Conservation (phyloP, 2,329 filamentous ascomycete species). For the Colletotrichum kahawae region DNA sequence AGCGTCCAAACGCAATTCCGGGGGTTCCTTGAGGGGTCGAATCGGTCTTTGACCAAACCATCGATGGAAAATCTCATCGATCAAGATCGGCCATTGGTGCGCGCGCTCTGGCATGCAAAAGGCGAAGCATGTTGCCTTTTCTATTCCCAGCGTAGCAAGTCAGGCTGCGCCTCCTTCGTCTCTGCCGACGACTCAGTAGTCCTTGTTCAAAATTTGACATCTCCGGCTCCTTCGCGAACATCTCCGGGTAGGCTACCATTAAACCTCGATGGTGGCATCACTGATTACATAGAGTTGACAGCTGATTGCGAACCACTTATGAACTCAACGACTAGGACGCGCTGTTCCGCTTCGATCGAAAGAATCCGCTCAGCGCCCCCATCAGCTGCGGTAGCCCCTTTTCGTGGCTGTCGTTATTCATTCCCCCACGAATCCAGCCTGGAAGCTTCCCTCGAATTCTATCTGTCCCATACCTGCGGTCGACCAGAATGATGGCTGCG, state of each 20-base stretch:
- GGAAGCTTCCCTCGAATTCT: constrained; percentile 83
- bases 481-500: constrained; percentile 85
- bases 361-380: constrained; percentile 62
- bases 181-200: neutral
- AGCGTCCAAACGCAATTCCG: neutral
- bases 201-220: neutral
- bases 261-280: neutral
- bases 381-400: constrained; percentile 63
- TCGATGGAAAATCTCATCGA: neutral
- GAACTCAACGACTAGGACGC: constrained; percentile 22
- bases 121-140: neutral
- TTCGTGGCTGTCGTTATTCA: constrained; percentile 56
- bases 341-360: constrained; percentile 52
- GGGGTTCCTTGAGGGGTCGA: neutral
- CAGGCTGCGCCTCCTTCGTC: neutral
- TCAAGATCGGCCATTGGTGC: neutral
- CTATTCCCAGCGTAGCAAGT: too few relatives aligned
- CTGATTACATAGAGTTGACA: neutral
- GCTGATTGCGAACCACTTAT: neutral
- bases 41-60: neutral
- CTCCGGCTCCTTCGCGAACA: neutral
- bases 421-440: constrained; percentile 81
- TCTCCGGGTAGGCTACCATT: neutral
- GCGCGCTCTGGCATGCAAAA: neutral
- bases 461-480: constrained; percentile 76